Base-by-base conservation (phyloP, 495 filamentous ascomycete species). In the Aspergillus nanangensis region DNA sequence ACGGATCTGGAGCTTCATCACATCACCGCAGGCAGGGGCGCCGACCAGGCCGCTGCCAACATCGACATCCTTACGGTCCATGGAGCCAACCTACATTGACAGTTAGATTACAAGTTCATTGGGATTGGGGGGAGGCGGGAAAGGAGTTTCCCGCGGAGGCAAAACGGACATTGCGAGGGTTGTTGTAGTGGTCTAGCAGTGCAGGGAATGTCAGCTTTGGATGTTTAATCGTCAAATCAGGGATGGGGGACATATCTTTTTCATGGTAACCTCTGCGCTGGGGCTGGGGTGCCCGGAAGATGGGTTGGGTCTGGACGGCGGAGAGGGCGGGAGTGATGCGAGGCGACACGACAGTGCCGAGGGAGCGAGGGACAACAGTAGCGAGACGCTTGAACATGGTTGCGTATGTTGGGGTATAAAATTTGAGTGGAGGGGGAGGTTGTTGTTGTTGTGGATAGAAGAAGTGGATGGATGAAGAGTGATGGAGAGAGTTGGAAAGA, bases 1-100 rank as follows among this genome's bases (percentile, higher is more conserved):
- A 44, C 88, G 85, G 69, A 99, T 99, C 74, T 99, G 91, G 33
- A 99, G 82, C 66, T 95, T 95, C 88, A 99, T 99, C 53, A 97
- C 92, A 68, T 97, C 92, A 67, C 93, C 92, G 63, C 87, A 78
- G 42, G 65, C 65, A 38, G 90, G 91, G n/a, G 93, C 93, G 44
- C 93, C 93, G 38, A 98, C 94, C 35, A 99, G 84, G 4, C 94
- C 94, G 5, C 94, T 96, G 48, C 93, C 94, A n/a, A 99, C 91
- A 46, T 93, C 87, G 36, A 69, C 64, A 57, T 92, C 88, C 43
- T 79, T 81, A 73, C 95, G 95, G 57, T 82, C 71, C 77, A 99
- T 83, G 38, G 88, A 90, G 25, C 94, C 94, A 50, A 97, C 93
- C 67, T 97, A 17, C 22, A 23, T 7, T 17, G 15, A 19, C n/a